Evolutionary conservation across 2,329 filamentous ascomycete species (phyloP).

Genomic region (Aspergillus tamarii): DNA sequence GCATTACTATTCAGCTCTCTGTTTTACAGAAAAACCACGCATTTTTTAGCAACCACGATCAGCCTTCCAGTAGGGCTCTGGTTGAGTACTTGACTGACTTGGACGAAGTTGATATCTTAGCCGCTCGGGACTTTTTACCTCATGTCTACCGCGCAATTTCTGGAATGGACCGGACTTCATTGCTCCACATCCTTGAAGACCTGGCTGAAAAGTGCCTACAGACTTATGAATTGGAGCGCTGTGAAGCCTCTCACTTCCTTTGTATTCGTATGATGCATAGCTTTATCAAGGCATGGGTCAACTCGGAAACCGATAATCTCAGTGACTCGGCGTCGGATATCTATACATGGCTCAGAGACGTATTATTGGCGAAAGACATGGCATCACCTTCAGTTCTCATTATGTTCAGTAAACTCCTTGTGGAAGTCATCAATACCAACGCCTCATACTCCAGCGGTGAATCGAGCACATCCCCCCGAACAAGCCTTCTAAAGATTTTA

Average conservation of each 20-base stretch:
- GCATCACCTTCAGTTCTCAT: slow-evolving; percentile 72
- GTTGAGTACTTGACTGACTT: slow-evolving; percentile 42
- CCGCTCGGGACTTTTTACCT: slow-evolving; percentile 35
- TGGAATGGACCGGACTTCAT: slow-evolving; percentile 37
- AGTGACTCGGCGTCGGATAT: slow-evolving; percentile 71
- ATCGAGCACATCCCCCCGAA: slow-evolving; percentile 65
- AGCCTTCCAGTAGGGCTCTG: slow-evolving; percentile 19
- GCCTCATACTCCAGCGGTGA: slow-evolving; percentile 67
- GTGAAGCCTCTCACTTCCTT: slow-evolving; percentile 71
- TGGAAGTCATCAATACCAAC: slow-evolving; percentile 68
- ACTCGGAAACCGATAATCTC: slow-evolving; percentile 60
- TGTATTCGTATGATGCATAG: slow-evolving; percentile 70
- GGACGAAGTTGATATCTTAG: slow-evolving; percentile 42
- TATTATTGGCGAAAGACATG: slow-evolving; percentile 67
- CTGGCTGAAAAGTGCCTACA: slow-evolving; percentile 54
- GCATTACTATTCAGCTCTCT: slow-evolving; percentile 39
- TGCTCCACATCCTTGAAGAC: slow-evolving; percentile 50
- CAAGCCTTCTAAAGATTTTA: slow-evolving; percentile 75
- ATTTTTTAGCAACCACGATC: slow-evolving; percentile 4
- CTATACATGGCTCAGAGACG: slow-evolving; percentile 75
- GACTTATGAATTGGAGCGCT: slow-evolving; percentile 67
- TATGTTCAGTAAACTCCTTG: slow-evolving; percentile 68
- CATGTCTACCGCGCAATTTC: slow-evolving; percentile 35
- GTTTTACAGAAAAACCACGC: slow-evolving; percentile 29
- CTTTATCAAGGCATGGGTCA: slow-evolving; percentile 66